phyloP scores from a whole-genome alignment of 2,329 filamentous ascomycete genomes.

The Fusarium pseudocircinatum region DNA sequence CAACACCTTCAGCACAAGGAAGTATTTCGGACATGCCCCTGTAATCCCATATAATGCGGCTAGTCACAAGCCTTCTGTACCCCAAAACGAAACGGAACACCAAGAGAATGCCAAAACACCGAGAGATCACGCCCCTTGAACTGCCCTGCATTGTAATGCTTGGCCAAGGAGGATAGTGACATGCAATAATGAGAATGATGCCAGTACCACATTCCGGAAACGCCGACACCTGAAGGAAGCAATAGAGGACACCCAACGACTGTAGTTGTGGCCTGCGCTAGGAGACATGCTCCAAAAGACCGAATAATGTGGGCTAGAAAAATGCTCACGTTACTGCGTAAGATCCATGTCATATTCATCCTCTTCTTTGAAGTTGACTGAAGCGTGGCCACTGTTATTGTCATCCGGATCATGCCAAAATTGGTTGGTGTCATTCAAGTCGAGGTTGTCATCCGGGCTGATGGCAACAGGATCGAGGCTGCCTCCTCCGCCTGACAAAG shows the following conservation, averaged over 20 bases:
- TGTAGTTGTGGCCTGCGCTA: neutral
- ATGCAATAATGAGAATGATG: conserved; percentile 28
- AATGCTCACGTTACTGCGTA: conserved; percentile 46
- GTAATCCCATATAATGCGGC: conserved; percentile 38
- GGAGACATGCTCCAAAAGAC: neutral
- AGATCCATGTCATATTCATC: conserved; percentile 91
- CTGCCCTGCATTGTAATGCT: conserved; percentile 1
- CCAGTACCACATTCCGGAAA: conserved; percentile 28
- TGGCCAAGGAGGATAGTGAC: conserved; percentile 7
- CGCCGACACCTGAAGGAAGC: conserved; percentile 30
- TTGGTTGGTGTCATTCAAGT: conserved; percentile 61
- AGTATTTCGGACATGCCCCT: conserved; percentile 33
- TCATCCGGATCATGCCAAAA: conserved; percentile 77
- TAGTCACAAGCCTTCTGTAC: conserved; percentile 32
- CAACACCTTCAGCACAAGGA: conserved; percentile 22
- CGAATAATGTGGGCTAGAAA: neutral
- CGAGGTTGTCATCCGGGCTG: conserved; percentile 55
- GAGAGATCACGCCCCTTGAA: conserved; percentile 14
- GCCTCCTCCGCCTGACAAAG: conserved; percentile 62
- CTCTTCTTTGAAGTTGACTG: conserved; percentile 88
- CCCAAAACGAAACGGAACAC: conserved; percentile 9
- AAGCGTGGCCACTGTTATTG: conserved; percentile 73
- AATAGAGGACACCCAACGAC: neutral
- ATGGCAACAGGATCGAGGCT: conserved; percentile 51
- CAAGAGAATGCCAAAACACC: conserved; percentile 36